These are phyloP conservation scores for Aspergillus pseudoterreus DNA, from an alignment of 2,329 filamentous ascomycete genomes.

Conservation along the genomic window DNA sequence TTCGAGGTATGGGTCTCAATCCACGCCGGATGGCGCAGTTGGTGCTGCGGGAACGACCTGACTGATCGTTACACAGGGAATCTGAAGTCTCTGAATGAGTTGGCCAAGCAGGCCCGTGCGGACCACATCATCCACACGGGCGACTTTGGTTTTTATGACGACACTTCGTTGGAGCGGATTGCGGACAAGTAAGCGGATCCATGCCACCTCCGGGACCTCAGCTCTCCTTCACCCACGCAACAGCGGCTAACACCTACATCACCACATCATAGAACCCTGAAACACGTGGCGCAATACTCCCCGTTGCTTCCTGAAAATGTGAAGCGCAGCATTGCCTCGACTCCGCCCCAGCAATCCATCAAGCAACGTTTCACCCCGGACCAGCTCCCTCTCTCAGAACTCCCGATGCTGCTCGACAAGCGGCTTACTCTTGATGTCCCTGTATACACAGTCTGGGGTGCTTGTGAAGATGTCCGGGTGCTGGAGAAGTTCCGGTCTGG, in stretches of 20 bases:
- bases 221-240: background rate
- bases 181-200: constrained; percentile 77
- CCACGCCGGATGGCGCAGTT: background rate
- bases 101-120: constrained; percentile 89
- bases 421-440: constrained; percentile 89
- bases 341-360: constrained; percentile 65
- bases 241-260: constrained; percentile 1
- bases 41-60: constrained; percentile 3
- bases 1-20: constrained; percentile 40
- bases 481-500: constrained; percentile 95
- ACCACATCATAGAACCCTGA: constrained; percentile 67
- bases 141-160: constrained; percentile 98
- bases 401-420: constrained; percentile 82
- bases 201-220: constrained; percentile 4
- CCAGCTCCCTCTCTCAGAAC: constrained; percentile 87
- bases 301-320: constrained; percentile 79
- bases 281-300: constrained; percentile 98
- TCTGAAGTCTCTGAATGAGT: constrained; percentile 89
- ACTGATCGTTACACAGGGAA: constrained; percentile 63
- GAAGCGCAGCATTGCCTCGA: constrained; percentile 63
- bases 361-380: constrained; percentile 79
- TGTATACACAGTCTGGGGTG: constrained; percentile 98
- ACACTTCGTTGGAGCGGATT: constrained; percentile 91
- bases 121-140: constrained; percentile 98
- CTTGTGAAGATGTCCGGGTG: constrained; percentile 96